Percentiles rank a stretch among this genome's conserved stretches.
phyloP scores from a whole-genome alignment of 2,329 filamentous ascomycete genomes.

The Boeremia exigua region DNA sequence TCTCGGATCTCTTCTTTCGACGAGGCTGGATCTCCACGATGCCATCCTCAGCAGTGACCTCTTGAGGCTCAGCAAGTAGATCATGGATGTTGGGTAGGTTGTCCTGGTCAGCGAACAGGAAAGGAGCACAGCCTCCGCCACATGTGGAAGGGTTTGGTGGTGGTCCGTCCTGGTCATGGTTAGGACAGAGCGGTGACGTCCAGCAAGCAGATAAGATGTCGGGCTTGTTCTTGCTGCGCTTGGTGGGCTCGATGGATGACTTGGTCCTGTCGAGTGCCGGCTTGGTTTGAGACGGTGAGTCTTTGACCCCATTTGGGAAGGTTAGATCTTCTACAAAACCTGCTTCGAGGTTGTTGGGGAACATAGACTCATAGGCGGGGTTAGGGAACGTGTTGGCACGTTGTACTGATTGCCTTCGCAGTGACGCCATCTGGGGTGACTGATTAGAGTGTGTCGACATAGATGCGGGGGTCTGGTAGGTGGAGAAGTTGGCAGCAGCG shows the following conservation, averaged over 20 bases:
- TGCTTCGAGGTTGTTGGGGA: slow-evolving; percentile 43
- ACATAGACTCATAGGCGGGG: slow-evolving; percentile 45
- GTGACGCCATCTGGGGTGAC: slow-evolving; percentile 35
- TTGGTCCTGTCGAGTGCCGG: slow-evolving; percentile 26
- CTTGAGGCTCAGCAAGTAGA: slow-evolving; percentile 37
- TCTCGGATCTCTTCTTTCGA: slow-evolving; percentile 47
- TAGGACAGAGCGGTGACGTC: slow-evolving; percentile 51
- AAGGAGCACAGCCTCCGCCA: slow-evolving; percentile 49
- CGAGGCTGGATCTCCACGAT: slow-evolving; percentile 47
- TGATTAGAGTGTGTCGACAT: slow-evolving; percentile 28
- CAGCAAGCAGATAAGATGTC: slow-evolving; percentile 51
- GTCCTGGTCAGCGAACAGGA: slow-evolving; percentile 47
- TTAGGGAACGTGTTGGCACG: slow-evolving; percentile 45
- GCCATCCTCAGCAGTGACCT: slow-evolving; percentile 44
- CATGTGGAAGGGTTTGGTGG: slow-evolving; percentile 51
- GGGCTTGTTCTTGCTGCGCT: slow-evolving; percentile 46
- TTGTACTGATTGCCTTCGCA: slow-evolving; percentile 31
- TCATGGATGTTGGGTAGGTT: slow-evolving; percentile 38
- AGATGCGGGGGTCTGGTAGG: slow-evolving; percentile 34
- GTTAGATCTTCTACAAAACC: slow-evolving; percentile 48
- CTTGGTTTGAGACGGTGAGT: slow-evolving; percentile 23
- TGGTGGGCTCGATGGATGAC: slow-evolving; percentile 28
- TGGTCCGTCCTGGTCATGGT: slow-evolving; percentile 46
- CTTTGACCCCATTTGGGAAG: slow-evolving; percentile 45
- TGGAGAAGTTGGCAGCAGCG: slow-evolving; percentile 23